These are phyloP conservation scores for Corymbia calophylla DNA, from an alignment of 441 rosid genomes.

Conservation along the genomic window DNA sequence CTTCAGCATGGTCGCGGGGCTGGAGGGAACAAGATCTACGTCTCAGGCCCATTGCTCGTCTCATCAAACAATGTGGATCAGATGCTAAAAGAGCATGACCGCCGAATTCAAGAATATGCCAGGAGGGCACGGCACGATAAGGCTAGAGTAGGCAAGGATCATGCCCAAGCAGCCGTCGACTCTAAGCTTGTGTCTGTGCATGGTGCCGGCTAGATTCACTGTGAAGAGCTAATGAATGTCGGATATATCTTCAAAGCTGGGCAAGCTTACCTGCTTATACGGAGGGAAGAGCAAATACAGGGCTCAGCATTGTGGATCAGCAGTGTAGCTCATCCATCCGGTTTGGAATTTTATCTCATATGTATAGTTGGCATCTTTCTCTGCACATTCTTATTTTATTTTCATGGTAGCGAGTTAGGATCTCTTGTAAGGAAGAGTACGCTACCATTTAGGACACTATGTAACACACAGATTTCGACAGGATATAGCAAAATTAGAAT, in stretches of 20 bases:
- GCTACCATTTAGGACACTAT: neutral
- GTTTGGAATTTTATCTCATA: neutral
- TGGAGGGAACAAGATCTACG: conserved; percentile 63
- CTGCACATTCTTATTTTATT: neutral
- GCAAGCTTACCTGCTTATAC: neutral
- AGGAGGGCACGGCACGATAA: conserved; percentile 33
- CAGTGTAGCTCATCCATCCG: neutral
- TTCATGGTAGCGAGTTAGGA: neutral
- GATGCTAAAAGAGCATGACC: conserved; percentile 78
- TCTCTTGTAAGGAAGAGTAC: neutral
- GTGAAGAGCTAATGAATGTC: neutral
- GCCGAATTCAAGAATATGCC: conserved; percentile 49
- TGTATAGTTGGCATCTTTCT: neutral
- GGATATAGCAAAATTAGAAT: neutral
- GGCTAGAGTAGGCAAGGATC: conserved; percentile 20
- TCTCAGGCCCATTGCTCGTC: conserved; percentile 66
- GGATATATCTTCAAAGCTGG: neutral
- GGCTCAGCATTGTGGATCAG: neutral
- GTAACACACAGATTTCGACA: neutral
- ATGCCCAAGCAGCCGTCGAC: conserved; percentile 3
- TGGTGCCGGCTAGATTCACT: conserved; percentile 1
- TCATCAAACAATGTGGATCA: conserved; percentile 66
- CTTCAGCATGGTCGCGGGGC: conserved; percentile 32
- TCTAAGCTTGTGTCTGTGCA: conserved; percentile 1
- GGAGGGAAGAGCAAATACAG: neutral